Conservation (phyloP, 768 basidiomycete genomes). For the Calocybe cyanea region DNA sequence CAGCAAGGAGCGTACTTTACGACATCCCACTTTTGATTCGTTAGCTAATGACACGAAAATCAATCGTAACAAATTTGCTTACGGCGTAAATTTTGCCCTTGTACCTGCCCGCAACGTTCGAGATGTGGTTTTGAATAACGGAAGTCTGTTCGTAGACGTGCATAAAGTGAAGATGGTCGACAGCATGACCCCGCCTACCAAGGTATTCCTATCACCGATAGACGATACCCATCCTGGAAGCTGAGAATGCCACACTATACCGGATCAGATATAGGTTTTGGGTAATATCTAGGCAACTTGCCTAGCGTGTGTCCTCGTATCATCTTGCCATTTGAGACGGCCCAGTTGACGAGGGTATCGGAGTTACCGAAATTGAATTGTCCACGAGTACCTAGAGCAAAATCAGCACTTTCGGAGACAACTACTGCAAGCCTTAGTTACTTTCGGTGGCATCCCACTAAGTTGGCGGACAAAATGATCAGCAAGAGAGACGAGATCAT, state of each 20-base stretch:
- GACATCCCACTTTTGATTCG: conserved; percentile 35
- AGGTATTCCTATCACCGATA: conserved; percentile 32
- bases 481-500: not conserved
- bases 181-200: conserved; percentile 21
- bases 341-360: conserved; percentile 40
- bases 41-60: not conserved
- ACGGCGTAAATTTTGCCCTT: conserved; percentile 41
- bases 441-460: conserved; percentile 38
- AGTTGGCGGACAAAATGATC: not conserved
- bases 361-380: conserved; percentile 26
- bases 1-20: conserved; percentile 31
- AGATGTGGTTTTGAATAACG: conserved; percentile 45
- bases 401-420: not conserved
- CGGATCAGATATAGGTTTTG: not conserved
- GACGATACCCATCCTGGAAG: conserved; percentile 40
- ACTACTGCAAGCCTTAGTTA: conserved; percentile 2
- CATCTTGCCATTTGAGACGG: conserved; percentile 33
- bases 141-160: conserved; percentile 23
- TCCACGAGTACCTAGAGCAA: conserved; percentile 20
- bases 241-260: conserved; percentile 28
- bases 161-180: not conserved
- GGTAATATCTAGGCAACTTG: conserved; percentile 3
- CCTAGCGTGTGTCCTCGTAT: conserved; percentile 40
- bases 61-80: conserved; percentile 2
- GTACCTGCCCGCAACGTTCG: conserved; percentile 41